phyloP scores from a whole-genome alignment of 495 filamentous ascomycete species.

The Umbilicaria muhlenbergii region DNA sequence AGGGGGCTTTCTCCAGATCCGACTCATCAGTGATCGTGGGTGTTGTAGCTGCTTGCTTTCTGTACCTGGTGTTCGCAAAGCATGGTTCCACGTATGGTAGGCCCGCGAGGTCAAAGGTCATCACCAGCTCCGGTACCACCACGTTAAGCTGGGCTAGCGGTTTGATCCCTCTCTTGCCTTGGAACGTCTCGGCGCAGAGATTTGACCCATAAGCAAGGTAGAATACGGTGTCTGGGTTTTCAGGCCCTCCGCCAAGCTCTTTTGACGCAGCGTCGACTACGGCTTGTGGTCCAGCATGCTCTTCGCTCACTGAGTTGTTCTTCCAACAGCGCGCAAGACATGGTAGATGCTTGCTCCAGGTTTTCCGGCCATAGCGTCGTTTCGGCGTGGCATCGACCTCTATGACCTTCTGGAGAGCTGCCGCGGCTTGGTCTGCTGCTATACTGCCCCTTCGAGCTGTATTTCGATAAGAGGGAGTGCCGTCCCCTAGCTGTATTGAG shows the following conservation, averaged over 20 bases:
- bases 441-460: no score
- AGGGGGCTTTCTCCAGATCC: conserved; percentile 15
- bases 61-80: conserved; percentile 64
- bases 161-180: conserved; percentile 55
- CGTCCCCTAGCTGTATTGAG: no score
- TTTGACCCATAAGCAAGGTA: conserved; percentile 97
- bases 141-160: conserved; percentile 69
- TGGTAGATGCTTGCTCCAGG: no score
- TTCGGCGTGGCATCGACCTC: no score
- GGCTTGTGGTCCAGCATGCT: no score
- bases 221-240: conserved; percentile 40
- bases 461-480: no score
- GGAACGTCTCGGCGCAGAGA: conserved; percentile 59
- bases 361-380: no score
- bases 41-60: conserved; percentile 7
- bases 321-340: no score
- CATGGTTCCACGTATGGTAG: conserved; percentile 82
- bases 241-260: neutral
- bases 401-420: no score
- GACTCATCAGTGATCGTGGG: conserved; percentile 1
- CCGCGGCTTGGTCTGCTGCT: no score
- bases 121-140: conserved; percentile 53
- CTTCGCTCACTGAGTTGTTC: no score
- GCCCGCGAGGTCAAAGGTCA: conserved; percentile 77
- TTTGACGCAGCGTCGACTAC: neutral